Base-by-base conservation (phyloP, 2,329 filamentous ascomycete genomes). In the Pezicula radicicola region DNA sequence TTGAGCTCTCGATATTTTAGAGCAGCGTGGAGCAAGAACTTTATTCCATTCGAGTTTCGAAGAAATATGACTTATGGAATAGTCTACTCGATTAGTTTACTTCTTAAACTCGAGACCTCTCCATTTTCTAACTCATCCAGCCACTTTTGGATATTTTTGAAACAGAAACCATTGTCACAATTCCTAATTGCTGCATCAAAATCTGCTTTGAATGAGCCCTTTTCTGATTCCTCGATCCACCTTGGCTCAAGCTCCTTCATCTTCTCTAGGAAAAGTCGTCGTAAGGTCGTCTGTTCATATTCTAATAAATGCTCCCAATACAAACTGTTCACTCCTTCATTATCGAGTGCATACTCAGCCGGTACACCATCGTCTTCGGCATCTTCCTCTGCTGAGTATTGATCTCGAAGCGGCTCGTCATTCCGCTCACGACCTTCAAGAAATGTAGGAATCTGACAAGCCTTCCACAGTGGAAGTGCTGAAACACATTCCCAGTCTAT, bases 281-380 rank as follows among this genome's bases (percentile, higher is more conserved):
- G 62, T 45, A 75, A 55, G 25, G 61, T 61, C 3, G 72, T 75
- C 46, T 63, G 53, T 55, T 75, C 72, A 53, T 70, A 74, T 25
- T 74, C 67, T 62, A 68, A 66, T 16, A 68, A 33, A 50, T 75
- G 69, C 8, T 68, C 63, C 66, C 67, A 73, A 54, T 71, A 75
- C n/a, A 75, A 59, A 12, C 59, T 58, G 28, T 64, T 63, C 52
- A 71, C 70, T 4, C 68, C 70, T 48, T 74, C 69, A 30, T 68
- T 71, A 33, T 73, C 69, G n/a, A 70, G 52, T 19, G 51, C 46
- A 40, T 67, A 56, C 8, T 52, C 50, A 3, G 58, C 43, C 7
- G 51, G 52, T 25, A 46, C 28, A 40, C 42, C 15, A 18, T 51
- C 40, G 10, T 53, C 49, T 16, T 37, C 35, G 13, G 35, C 4